Evolutionary conservation across 2,329 filamentous ascomycete species (phyloP).

Genomic region (Parastagonospora avenae): DNA sequence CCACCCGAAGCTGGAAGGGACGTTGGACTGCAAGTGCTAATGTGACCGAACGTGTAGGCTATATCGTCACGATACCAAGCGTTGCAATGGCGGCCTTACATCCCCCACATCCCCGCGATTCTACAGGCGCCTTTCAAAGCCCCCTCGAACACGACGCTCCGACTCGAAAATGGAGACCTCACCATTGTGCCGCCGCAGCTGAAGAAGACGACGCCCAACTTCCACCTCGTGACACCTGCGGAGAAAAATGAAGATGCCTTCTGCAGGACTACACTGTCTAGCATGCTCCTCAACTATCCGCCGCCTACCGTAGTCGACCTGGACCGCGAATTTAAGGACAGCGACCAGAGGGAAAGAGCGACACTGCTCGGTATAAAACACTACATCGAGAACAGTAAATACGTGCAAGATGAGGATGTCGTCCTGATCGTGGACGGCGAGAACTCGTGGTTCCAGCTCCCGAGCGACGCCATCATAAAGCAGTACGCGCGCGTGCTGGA

Average conservation of each 20-base stretch:
- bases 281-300: slow-evolving; percentile 64
- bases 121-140: slow-evolving; percentile 33
- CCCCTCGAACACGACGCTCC: slow-evolving; percentile 41
- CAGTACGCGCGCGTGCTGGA: slow-evolving; percentile 63
- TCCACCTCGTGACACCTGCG: slow-evolving; percentile 62
- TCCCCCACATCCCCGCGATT: slow-evolving; percentile 27
- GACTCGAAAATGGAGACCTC: slow-evolving; percentile 41
- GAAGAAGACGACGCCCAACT: slow-evolving; percentile 45
- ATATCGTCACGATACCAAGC: slow-evolving; percentile 33
- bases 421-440: slow-evolving; percentile 68
- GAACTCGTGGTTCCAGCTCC: slow-evolving; percentile 69
- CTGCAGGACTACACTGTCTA: slow-evolving; percentile 62
- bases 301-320: slow-evolving; percentile 61
- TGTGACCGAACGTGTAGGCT: slow-evolving; percentile 15
- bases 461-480: slow-evolving; percentile 65
- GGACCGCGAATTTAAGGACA: slow-evolving; percentile 27
- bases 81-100: slow-evolving; percentile 37
- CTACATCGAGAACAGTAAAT: slow-evolving; percentile 54
- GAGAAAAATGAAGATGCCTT: slow-evolving; percentile 56
- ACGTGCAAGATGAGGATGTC: slow-evolving; percentile 64
- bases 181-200: slow-evolving; percentile 32
- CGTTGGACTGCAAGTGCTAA: background rate
- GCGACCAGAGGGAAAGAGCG: slow-evolving; percentile 49
- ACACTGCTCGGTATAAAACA: slow-evolving; percentile 53
- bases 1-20: background rate